Base-by-base conservation (phyloP, 2,329 filamentous ascomycete genomes). In the Arthrobotrys megalospora region DNA sequence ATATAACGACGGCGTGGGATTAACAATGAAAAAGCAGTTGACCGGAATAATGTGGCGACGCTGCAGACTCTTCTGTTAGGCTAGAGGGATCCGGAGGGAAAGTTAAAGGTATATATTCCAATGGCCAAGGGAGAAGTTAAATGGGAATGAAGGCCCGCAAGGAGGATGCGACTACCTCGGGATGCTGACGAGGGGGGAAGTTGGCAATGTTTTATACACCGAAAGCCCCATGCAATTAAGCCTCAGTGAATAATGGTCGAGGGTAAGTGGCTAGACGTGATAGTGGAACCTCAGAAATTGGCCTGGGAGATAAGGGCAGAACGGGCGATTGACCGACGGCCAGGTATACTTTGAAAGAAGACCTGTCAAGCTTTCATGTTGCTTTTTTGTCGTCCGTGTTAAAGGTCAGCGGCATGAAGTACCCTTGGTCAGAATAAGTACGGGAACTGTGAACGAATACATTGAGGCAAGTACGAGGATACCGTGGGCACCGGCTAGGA, bases 201-300 rank as follows among this genome's bases (percentile, higher is more conserved):
- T 62, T 68, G 45, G 67, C 28, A 71, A 52, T 67, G 75, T 55
- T 78, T 78, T 78, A 78, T 78, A 78, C 69, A 72, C 58, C 62
- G 24, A 43, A 58, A 34, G 21, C 12, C 43, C 52, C 53, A 28
- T 41, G 60, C 36, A 65, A 41, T 36, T 21, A 43, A 50, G 32
- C 38, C 34, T 47, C 24, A 41, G 28, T 7, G 7, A 24, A 65
- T 64, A 32, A 55, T 24, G 58, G 64, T 47, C 45, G 43, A 52
- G 47, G 53, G 62, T 55, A 60, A 7, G 12, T 47, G 47, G 38
- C 43, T 36, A 41, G 21, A 52, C 50, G 45, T 16, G 36, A 64
- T 28, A 36, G 28, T n/a, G 14, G 32, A n/a, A 48, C 14, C n/a
- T 16, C 28, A 19, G 32, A 45, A 55, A 32, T 28, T 58, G 43